A percentile compares a stretch with the other conserved stretches of the same genome.
phyloP scores from a whole-genome alignment of 2,329 filamentous ascomycete species.

The Aspergillus transmontanensis region DNA sequence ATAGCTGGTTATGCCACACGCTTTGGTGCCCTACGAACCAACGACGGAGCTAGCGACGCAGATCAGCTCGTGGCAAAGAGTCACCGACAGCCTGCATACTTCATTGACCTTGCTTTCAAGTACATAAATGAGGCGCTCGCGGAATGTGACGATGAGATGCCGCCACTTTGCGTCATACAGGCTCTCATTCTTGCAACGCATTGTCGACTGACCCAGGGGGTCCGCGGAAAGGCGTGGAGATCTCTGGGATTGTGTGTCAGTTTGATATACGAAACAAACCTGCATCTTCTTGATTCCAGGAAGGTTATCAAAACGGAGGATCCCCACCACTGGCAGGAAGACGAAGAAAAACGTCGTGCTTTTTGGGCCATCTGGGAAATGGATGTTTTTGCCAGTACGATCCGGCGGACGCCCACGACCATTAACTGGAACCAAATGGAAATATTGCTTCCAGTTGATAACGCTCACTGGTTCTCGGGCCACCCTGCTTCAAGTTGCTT shows the following conservation, averaged over 20 bases:
- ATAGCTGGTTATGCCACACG: too few relatives aligned
- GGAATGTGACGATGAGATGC: conserved; percentile 34
- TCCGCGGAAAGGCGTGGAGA: conserved; percentile 42
- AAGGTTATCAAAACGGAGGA: too few relatives aligned
- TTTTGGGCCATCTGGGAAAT: conserved; percentile 50
- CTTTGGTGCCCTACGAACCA: too few relatives aligned
- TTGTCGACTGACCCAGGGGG: conserved; percentile 39
- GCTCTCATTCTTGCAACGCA: conserved; percentile 38
- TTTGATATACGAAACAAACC: conserved; percentile 38
- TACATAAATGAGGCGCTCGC: conserved; percentile 15
- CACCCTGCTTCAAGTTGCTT: conserved; percentile 26
- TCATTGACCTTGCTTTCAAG: too few relatives aligned
- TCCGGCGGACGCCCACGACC: conserved; percentile 40
- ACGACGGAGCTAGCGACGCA: too few relatives aligned
- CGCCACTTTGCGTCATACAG: conserved; percentile 41
- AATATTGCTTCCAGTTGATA: conserved; percentile 39
- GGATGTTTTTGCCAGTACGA: conserved; percentile 46
- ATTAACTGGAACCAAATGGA: conserved; percentile 41
- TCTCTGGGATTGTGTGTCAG: conserved; percentile 31
- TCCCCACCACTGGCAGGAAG: too few relatives aligned
- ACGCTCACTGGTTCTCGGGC: conserved; percentile 37
- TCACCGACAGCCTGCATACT: too few relatives aligned
- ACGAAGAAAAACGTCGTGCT: conserved; percentile 31
- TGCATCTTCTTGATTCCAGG: too few relatives aligned
- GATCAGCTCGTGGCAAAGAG: too few relatives aligned